phyloP scores from a whole-genome alignment of 1,284 basidiomycete genomes.

The Earliella scabrosa region DNA sequence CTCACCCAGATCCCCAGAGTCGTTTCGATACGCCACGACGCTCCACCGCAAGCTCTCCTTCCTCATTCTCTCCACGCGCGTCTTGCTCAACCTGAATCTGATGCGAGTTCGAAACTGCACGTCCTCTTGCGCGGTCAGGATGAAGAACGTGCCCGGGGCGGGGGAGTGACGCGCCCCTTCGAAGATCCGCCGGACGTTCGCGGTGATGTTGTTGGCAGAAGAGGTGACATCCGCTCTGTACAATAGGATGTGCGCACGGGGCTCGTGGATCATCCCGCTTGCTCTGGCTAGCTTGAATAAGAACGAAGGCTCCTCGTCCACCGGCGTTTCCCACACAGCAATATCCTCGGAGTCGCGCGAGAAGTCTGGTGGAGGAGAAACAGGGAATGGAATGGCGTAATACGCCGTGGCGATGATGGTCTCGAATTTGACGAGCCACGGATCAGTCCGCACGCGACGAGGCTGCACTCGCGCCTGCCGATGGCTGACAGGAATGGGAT shows the following conservation, averaged over 20 bases:
- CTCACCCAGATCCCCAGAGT: conserved; percentile 11
- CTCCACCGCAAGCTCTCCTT: conserved; percentile 15
- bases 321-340: background rate
- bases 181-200: background rate
- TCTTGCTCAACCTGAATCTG: conserved; percentile 35
- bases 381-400: conserved; percentile 36
- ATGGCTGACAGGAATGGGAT: conserved; percentile 38
- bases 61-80: conserved; percentile 24
- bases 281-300: too few relatives aligned
- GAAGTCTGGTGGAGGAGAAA: conserved; percentile 11
- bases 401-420: conserved; percentile 32
- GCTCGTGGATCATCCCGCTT: too few relatives aligned
- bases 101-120: conserved; percentile 26
- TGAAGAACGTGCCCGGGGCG: conserved; percentile 13
- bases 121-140: conserved; percentile 26
- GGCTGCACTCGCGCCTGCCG: conserved; percentile 18
- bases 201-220: background rate
- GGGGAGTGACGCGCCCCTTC: conserved; percentile 6
- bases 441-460: conserved; percentile 33
- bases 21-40: conserved; percentile 14
- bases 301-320: too few relatives aligned
- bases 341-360: background rate
- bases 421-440: conserved; percentile 38
- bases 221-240: background rate
- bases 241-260: background rate